Evolutionary conservation across 2,329 filamentous ascomycete species (phyloP), one percentile per base, ranked within the genome.

Genomic region (Pseudogymnoascus destructans): DNA sequence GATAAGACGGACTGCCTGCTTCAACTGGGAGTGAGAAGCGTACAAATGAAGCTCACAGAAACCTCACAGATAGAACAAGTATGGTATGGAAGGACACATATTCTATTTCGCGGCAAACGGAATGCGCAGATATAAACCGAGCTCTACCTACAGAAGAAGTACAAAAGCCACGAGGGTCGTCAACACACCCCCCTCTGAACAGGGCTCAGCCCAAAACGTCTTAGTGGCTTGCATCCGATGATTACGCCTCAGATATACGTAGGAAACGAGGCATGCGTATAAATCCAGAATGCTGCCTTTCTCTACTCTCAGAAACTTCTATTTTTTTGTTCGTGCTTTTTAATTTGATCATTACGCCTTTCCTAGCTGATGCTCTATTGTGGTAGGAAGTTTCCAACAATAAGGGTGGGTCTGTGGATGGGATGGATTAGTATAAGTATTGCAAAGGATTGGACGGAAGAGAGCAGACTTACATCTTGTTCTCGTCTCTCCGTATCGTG

Each of bases 371-470:
- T 52, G 46, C 46, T 52, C 66, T 90, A 83, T 69, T 95, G 90
- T 2, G 93, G 93, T 62, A 98, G 73, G 71, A 98, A 98, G 69
- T 98, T 98, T 55, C 93, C 93, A 55, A 98, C 86, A 67, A 98
- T 98, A 63, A 98, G 76, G 57, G 89, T 90, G 57, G 93, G 93
- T 68, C 93, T 95, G 64, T 21, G 59, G 64, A 19, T 33, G 55
- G 36, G 8, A 7, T 3, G 46, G 58, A 58, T 76, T 63, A 78
- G 73, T 58, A 63, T 49, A 35, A 27, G 42, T 27, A 60, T 54
- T 19, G 7, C 15, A 56, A 36, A 15, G 10, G 13, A 7, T 23
- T 4, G 17, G 11, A 27, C 13, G 11, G 13, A 15, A 36, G 35
- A 25, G 17, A 56, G 7, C 17, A 27, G 13, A 71, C 91, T 79